Evolutionary conservation across 2,329 filamentous ascomycete genomes (phyloP).

Genomic region (Fusarium dimerum): DNA sequence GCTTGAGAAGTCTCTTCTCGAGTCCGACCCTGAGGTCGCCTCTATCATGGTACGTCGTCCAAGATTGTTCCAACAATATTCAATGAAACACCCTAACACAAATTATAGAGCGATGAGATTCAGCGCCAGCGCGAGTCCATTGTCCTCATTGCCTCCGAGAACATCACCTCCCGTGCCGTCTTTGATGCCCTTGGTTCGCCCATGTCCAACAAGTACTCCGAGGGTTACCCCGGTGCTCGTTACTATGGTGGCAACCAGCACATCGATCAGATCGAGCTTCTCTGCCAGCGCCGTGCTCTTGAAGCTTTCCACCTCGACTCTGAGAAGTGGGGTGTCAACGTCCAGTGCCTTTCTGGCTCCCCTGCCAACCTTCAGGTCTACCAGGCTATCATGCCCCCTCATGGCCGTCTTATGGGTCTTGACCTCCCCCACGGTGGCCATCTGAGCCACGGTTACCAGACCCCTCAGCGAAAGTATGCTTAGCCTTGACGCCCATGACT

Average conservation of each 20-base stretch:
- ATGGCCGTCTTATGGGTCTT: slow-evolving; percentile 95
- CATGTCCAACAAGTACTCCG: slow-evolving; percentile 99
- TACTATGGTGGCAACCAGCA: slow-evolving; percentile 99
- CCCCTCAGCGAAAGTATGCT: slow-evolving; percentile 81
- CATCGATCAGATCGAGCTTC: slow-evolving; percentile 93
- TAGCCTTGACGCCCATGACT: background rate
- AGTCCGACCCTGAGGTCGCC: slow-evolving; percentile 91
- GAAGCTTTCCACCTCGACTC: slow-evolving; percentile 85
- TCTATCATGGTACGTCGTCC: slow-evolving; percentile 80
- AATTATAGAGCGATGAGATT: slow-evolving; percentile 77
- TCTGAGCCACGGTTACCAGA: slow-evolving; percentile 97
- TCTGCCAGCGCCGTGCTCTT: slow-evolving; percentile 92
- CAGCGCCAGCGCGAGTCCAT: slow-evolving; percentile 98
- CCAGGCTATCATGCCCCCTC: slow-evolving; percentile 93
- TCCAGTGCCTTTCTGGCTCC: slow-evolving; percentile 89
- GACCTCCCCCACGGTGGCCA: slow-evolving; percentile 94
- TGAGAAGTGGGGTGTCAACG: slow-evolving; percentile 97
- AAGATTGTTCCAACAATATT: slow-evolving; percentile 1
- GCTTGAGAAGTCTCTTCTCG: slow-evolving; percentile 92
- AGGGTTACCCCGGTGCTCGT: slow-evolving; percentile 95
- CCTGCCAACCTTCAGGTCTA: slow-evolving; percentile 98
- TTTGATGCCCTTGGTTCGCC: slow-evolving; percentile 94
- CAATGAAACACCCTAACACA: slow-evolving; percentile 31
- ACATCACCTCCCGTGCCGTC: slow-evolving; percentile 97
- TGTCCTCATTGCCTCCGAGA: slow-evolving; percentile 97